Percentiles rank a stretch among this genome's conserved stretches.
Evolutionary conservation across 2,329 filamentous ascomycete genomes (phyloP).

Genomic region (Venturia asperata): DNA sequence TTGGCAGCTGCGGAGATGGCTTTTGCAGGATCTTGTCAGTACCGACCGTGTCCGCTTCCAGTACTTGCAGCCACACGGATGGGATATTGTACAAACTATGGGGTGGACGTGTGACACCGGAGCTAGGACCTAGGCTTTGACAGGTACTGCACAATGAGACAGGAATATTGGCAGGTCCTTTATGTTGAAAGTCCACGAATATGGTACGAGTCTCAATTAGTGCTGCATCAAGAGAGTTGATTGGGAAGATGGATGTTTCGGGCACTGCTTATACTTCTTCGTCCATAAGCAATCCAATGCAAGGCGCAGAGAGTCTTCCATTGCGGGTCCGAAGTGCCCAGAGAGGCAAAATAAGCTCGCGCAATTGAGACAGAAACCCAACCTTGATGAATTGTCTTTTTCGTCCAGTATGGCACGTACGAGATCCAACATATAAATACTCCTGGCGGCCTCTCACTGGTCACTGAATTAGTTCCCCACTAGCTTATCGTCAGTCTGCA

Average conservation of each 20-base stretch:
- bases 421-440: not conserved
- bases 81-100: too few species aligned
- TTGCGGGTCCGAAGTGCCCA: too few species aligned
- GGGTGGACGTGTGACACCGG: too few species aligned
- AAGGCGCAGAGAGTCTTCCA: not conserved
- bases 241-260: not conserved
- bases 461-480: not conserved
- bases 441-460: slow-evolving; percentile 1
- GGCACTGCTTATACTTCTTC: too few species aligned
- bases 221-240: not conserved
- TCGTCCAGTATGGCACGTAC: not conserved
- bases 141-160: too few species aligned
- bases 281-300: not conserved
- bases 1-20: not conserved
- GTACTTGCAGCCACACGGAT: too few species aligned
- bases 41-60: too few species aligned
- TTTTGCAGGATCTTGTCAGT: too few species aligned
- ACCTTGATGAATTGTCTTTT: not conserved
- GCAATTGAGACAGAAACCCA: not conserved
- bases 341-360: not conserved
- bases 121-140: too few species aligned
- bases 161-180: too few species aligned
- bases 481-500: not conserved
- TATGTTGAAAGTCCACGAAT: too few species aligned
- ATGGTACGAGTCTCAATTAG: not conserved